Conservation (phyloP, 805 yeast species). For the Komagataella populi region DNA sequence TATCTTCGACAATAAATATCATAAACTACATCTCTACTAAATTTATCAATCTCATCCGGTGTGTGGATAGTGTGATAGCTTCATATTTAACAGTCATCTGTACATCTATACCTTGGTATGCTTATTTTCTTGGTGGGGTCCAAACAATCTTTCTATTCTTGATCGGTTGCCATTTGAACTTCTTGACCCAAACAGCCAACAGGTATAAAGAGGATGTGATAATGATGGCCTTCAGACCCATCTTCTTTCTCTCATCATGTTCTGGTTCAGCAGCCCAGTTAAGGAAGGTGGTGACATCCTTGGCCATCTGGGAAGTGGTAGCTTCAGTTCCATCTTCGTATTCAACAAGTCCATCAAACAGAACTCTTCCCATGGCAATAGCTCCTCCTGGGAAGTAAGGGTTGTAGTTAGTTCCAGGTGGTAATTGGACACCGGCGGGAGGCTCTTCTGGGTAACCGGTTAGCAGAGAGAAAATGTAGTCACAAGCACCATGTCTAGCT, state of each 20-base stretch:
- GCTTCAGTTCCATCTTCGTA: conserved; percentile 99
- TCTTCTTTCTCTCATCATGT: conserved; percentile 94
- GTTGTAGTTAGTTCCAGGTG: conserved; percentile 94
- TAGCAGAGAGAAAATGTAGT: conserved; percentile 85
- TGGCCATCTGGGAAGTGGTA: conserved; percentile 97
- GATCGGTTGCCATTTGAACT: conserved; percentile 95
- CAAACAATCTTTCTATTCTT: conserved; percentile 89
- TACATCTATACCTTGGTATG: not conserved
- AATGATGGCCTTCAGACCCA: conserved; percentile 87
- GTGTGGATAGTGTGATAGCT: not conserved
- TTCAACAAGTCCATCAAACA: conserved; percentile 95
- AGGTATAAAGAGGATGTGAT: conserved; percentile 69
- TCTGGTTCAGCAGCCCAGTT: conserved; percentile 99
- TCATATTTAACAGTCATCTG: not conserved
- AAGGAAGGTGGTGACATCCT: conserved; percentile 90
- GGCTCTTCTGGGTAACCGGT: conserved; percentile 99
- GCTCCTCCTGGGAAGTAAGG: conserved; percentile 99
- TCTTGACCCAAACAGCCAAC: conserved; percentile 82
- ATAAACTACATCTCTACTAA: not conserved
- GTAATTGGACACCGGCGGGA: conserved; percentile 91
- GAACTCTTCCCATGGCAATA: conserved; percentile 97
- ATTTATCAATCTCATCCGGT: not conserved
- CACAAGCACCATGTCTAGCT: conserved; percentile 98
- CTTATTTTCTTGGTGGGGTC: conserved; percentile 76
- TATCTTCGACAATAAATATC: not conserved